A percentile compares a stretch with the other conserved stretches of the same genome.
These are phyloP conservation scores for Teunomyces panamensis DNA, from an alignment of 805 yeast genomes.

Conservation along the genomic window DNA sequence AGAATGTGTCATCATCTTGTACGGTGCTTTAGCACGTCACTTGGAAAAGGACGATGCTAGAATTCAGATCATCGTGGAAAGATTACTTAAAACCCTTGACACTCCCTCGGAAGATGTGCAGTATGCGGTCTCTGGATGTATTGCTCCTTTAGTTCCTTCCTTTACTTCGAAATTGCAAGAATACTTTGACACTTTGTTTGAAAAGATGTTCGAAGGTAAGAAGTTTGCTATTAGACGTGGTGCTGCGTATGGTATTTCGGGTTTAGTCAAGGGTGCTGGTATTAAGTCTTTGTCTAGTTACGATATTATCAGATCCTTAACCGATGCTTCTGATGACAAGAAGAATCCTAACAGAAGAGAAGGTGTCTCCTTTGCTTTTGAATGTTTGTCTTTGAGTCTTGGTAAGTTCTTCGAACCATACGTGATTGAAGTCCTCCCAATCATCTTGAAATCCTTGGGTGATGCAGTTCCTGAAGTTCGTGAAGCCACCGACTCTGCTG, in stretches of 20 bases:
- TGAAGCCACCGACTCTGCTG: slow-evolving; percentile 82
- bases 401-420: slow-evolving; percentile 90
- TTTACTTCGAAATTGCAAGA: slow-evolving; percentile 49
- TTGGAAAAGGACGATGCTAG: slow-evolving; percentile 65
- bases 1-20: slow-evolving; percentile 80
- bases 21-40: slow-evolving; percentile 90
- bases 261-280: slow-evolving; percentile 88
- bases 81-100: slow-evolving; percentile 70
- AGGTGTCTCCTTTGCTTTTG: slow-evolving; percentile 84
- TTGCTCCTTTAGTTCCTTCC: slow-evolving; percentile 74
- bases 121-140: slow-evolving; percentile 78
- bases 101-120: slow-evolving; percentile 92
- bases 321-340: slow-evolving; percentile 85
- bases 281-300: slow-evolving; percentile 69
- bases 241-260: slow-evolving; percentile 95
- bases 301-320: slow-evolving; percentile 71
- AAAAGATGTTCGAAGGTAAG: slow-evolving; percentile 53
- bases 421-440: slow-evolving; percentile 83
- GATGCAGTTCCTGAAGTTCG: slow-evolving; percentile 85
- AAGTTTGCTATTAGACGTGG: slow-evolving; percentile 69
- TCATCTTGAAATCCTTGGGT: slow-evolving; percentile 76
- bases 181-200: slow-evolving; percentile 58
- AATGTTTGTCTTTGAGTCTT: slow-evolving; percentile 73
- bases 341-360: slow-evolving; percentile 72
- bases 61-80: slow-evolving; percentile 59